A percentile compares a stretch with the other conserved stretches of the same genome.
phyloP scores from a whole-genome alignment of 192 early-diverging fungal species.

The Backusella tarrabulga region DNA sequence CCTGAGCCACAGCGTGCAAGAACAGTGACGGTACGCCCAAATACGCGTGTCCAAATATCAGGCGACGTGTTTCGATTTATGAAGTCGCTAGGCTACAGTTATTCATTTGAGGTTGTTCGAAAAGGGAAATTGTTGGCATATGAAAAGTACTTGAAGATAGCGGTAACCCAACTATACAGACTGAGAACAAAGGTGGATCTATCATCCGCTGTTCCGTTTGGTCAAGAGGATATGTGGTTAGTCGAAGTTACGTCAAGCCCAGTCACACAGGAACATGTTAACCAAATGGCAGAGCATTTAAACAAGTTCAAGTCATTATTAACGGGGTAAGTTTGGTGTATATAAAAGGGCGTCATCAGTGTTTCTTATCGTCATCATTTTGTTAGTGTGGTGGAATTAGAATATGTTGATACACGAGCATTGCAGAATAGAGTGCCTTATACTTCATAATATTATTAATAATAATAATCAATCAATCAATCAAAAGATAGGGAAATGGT shows the following conservation, averaged over 20 bases:
- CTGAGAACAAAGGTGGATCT: constrained; percentile 48
- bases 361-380: neutral
- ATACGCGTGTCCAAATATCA: constrained; percentile 58
- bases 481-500: neutral
- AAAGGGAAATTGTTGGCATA: constrained; percentile 64
- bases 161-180: constrained; percentile 59
- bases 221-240: constrained; percentile 54
- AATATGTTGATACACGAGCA: constrained; percentile 38
- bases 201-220: constrained; percentile 39
- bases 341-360: neutral
- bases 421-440: constrained; percentile 37
- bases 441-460: neutral
- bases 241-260: constrained; percentile 58
- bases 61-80: constrained; percentile 71
- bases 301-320: constrained; percentile 40
- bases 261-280: constrained; percentile 54
- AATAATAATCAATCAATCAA: neutral
- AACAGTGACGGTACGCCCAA: constrained; percentile 60
- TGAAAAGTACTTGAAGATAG: constrained; percentile 51
- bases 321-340: constrained; percentile 32
- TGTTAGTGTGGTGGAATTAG: constrained; percentile 36
- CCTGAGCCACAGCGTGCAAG: constrained; percentile 69
- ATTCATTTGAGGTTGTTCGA: constrained; percentile 62
- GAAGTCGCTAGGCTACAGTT: constrained; percentile 65
- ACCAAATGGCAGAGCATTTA: constrained; percentile 49